These are phyloP conservation scores for Fusarium napiforme DNA, from an alignment of 2,329 filamentous ascomycete species.

Conservation along the genomic window DNA sequence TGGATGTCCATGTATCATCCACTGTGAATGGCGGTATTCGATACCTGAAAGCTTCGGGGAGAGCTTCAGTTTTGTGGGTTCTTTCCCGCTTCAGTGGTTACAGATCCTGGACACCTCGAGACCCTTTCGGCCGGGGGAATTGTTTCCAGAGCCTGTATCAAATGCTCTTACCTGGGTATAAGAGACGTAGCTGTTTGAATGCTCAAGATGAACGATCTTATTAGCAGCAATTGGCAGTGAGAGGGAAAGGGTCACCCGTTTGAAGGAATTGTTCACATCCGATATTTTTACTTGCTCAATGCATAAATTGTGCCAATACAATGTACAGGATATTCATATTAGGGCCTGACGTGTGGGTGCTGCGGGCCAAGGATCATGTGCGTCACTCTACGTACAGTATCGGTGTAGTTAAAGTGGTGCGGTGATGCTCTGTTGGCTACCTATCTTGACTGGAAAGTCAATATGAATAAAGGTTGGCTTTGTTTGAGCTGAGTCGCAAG, in stretches of 20 bases:
- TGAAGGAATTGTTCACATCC: not conserved
- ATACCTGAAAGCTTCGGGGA: conserved; percentile 24
- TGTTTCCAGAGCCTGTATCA: conserved; percentile 19
- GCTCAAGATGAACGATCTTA: conserved; percentile 6
- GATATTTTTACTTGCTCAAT: conserved; percentile 7
- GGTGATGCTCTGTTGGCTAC: conserved; percentile 14
- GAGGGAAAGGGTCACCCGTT: not conserved
- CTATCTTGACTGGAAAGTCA: conserved; percentile 1
- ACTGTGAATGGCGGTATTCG: conserved; percentile 11
- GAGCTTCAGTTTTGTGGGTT: conserved; percentile 37
- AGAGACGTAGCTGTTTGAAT: conserved; percentile 17
- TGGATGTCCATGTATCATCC: conserved; percentile 11
- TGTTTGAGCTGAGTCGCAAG: not conserved
- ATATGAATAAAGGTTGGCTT: not conserved
- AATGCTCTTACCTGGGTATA: conserved; percentile 24
- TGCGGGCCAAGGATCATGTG: conserved; percentile 40
- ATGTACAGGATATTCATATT: conserved; percentile 41
- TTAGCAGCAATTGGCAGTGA: conserved; percentile 8
- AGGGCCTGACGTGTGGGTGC: conserved; percentile 45
- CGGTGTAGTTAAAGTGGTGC: conserved; percentile 36
- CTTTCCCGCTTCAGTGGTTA: conserved; percentile 21
- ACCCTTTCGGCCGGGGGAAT: conserved; percentile 24
- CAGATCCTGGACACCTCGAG: conserved; percentile 27
- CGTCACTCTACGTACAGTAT: conserved; percentile 35
- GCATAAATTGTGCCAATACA: conserved; percentile 41